phyloP scores from a whole-genome alignment of 2,329 filamentous ascomycete species.

The Colletotrichum trifolii region DNA sequence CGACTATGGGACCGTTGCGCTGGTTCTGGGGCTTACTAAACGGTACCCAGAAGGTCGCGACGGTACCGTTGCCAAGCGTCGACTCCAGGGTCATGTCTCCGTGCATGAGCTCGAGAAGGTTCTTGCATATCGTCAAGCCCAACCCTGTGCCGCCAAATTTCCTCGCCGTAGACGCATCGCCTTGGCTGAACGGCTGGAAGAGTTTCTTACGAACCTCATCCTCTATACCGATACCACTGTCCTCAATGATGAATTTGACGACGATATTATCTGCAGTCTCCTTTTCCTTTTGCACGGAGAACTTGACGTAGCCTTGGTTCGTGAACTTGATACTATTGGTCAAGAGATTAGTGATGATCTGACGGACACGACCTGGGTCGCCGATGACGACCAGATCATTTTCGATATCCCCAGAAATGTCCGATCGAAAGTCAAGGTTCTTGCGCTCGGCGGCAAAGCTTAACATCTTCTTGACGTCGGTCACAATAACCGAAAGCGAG shows the following conservation, averaged over 20 bases:
- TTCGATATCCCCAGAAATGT: conserved; percentile 71
- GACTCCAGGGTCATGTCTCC: conserved; percentile 79
- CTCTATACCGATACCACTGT: conserved; percentile 85
- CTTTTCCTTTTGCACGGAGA: conserved; percentile 71
- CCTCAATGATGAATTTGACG: conserved; percentile 78
- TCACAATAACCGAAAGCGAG: conserved; percentile 76
- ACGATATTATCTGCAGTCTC: conserved; percentile 74
- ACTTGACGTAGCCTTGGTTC: conserved; percentile 73
- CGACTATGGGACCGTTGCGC: conserved; percentile 59
- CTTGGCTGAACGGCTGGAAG: conserved; percentile 85
- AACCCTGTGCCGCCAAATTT: conserved; percentile 84
- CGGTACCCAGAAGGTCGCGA: conserved; percentile 80
- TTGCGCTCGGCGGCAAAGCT: conserved; percentile 86
- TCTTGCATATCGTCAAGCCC: conserved; percentile 84
- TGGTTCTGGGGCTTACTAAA: conserved; percentile 75
- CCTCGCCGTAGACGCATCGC: conserved; percentile 81
- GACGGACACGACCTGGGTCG: conserved; percentile 84
- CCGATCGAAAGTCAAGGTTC: conserved; percentile 76
- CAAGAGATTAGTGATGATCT: conserved; percentile 84
- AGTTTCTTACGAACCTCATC: conserved; percentile 78
- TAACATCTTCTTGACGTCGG: conserved; percentile 88
- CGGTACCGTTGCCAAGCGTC: conserved; percentile 74
- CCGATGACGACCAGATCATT: conserved; percentile 83
- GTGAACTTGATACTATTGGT: conserved; percentile 84
- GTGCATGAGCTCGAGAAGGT: conserved; percentile 82